A percentile compares a stretch with the other conserved stretches of the same genome.
phyloP scores from a whole-genome alignment of 129 eudicot genomes.

The Mikania micrantha region DNA sequence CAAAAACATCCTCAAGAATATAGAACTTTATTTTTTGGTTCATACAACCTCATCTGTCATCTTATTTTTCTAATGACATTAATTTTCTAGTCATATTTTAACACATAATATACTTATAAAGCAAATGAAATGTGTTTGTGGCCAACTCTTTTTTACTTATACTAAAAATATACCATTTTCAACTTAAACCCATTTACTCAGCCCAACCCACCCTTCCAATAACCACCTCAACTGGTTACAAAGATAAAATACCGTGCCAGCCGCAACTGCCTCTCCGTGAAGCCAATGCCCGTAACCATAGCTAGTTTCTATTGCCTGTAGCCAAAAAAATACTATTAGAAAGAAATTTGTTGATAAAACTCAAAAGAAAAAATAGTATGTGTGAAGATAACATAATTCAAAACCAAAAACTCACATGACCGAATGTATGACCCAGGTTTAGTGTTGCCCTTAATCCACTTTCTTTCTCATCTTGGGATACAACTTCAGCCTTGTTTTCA shows the following conservation, averaged over 20 bases:
- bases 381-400: background rate
- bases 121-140: background rate
- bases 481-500: conserved; percentile 95
- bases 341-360: background rate
- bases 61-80: background rate
- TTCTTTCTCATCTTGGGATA: conserved; percentile 90
- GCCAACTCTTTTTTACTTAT: background rate
- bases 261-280: conserved; percentile 99
- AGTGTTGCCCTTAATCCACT: conserved; percentile 86
- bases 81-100: background rate
- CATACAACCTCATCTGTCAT: background rate
- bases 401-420: conserved; percentile 59
- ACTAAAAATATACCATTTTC: background rate
- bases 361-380: background rate
- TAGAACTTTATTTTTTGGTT: background rate
- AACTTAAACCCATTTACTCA: background rate
- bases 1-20: conserved; percentile 18
- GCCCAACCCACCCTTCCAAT: background rate
- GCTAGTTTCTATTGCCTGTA: conserved; percentile 93
- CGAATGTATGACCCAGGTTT: conserved; percentile 94
- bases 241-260: conserved; percentile 64
- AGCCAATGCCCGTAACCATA: conserved; percentile 95
- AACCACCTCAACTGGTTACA: background rate
- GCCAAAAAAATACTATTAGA: background rate
- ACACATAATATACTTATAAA: background rate